A percentile compares a stretch with the other conserved stretches of the same genome.
These are phyloP conservation scores for Cucurbita maxima DNA, from an alignment of 306 rosid species.

Conservation along the genomic window DNA sequence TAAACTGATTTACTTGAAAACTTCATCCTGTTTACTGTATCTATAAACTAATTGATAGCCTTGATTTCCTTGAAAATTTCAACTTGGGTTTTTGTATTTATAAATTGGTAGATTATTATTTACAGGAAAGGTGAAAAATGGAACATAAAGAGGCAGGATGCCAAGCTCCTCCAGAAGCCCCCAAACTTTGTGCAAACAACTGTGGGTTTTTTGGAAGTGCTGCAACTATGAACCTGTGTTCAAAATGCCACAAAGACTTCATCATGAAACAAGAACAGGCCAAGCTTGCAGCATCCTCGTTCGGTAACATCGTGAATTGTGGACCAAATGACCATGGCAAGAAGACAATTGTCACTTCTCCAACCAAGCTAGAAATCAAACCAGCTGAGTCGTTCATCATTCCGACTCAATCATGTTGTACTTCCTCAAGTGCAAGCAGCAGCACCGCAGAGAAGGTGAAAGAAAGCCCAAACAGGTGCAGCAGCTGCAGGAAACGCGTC, in stretches of 20 bases:
- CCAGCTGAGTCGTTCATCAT: not conserved
- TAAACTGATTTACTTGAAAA: not conserved
- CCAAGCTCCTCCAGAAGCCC: slow-evolving; percentile 34
- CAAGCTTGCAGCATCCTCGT: slow-evolving; percentile 24
- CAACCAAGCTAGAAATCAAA: not conserved
- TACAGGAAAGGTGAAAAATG: slow-evolving; percentile 20
- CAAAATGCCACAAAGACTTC: slow-evolving; percentile 37
- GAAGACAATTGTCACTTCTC: not conserved
- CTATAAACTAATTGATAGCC: not conserved
- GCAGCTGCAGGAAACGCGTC: slow-evolving; percentile 25
- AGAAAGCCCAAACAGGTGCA: slow-evolving; percentile 21
- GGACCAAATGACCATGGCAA: slow-evolving; percentile 6
- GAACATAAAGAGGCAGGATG: slow-evolving; percentile 37
- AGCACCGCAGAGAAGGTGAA: slow-evolving; percentile 20
- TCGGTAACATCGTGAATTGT: slow-evolving; percentile 20
- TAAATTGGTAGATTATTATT: not conserved
- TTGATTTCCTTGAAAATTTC: not conserved
- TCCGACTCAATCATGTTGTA: slow-evolving; percentile 9
- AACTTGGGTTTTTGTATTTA: too few relatives aligned
- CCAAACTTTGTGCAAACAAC: slow-evolving; percentile 35
- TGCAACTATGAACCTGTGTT: slow-evolving; percentile 38
- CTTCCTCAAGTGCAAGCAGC: slow-evolving; percentile 1
- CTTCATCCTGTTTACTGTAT: not conserved
- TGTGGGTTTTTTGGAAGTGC: slow-evolving; percentile 36
- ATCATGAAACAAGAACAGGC: slow-evolving; percentile 26